phyloP scores from a whole-genome alignment of 108 stramenopile species.

The Cyclotella choctawhatcheeana region DNA sequence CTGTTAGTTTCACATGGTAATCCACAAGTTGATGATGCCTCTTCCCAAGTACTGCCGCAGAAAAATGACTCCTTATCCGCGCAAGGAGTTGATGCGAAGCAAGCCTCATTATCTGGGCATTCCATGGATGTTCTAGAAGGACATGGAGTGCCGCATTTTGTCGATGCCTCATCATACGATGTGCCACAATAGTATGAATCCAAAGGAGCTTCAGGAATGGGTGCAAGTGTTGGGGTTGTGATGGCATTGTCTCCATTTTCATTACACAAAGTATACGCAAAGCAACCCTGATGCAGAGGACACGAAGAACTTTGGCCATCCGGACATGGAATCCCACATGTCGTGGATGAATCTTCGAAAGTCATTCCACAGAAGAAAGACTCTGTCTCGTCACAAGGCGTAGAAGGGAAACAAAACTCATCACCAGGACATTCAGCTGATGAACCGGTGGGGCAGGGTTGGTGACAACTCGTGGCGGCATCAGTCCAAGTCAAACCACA shows the following conservation, averaged over 20 bases:
- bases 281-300: slow-evolving; percentile 43
- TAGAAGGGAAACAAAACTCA: slow-evolving; percentile 51
- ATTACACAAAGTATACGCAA: slow-evolving; percentile 68
- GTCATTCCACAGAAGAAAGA: slow-evolving; percentile 53
- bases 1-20: slow-evolving; percentile 37
- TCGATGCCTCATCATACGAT: slow-evolving; percentile 47
- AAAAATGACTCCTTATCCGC: slow-evolving; percentile 50
- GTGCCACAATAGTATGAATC: slow-evolving; percentile 53
- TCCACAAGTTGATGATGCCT: slow-evolving; percentile 40
- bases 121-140: slow-evolving; percentile 62
- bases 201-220: slow-evolving; percentile 37
- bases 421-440: slow-evolving; percentile 46
- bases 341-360: slow-evolving; percentile 45
- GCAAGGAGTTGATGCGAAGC: slow-evolving; percentile 81
- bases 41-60: slow-evolving; percentile 54
- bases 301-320: slow-evolving; percentile 50
- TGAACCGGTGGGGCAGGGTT: slow-evolving; percentile 50
- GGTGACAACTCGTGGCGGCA: slow-evolving; percentile 49
- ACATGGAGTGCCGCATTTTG: slow-evolving; percentile 63
- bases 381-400: slow-evolving; percentile 50
- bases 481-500: slow-evolving; percentile 58
- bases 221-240: slow-evolving; percentile 45
- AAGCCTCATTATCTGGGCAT: slow-evolving; percentile 69
- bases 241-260: slow-evolving; percentile 45
- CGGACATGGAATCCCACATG: slow-evolving; percentile 36